Conservation (phyloP, 768 basidiomycete species). For the Auriculariales sp. region DNA sequence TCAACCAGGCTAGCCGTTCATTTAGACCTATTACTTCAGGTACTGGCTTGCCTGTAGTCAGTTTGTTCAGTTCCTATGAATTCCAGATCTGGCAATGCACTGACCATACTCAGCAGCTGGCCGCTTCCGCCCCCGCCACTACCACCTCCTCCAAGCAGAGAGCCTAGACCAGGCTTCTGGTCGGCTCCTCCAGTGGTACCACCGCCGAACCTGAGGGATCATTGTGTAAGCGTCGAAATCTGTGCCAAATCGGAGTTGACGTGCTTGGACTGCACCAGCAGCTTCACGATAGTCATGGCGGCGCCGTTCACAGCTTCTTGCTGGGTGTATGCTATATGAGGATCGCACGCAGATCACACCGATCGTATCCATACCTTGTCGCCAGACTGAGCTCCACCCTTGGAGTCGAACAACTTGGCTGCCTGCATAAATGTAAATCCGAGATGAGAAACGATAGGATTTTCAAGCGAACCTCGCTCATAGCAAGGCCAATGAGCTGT, state of each 20-base stretch:
- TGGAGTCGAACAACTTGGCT: slow-evolving; percentile 56
- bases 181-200: slow-evolving; percentile 12
- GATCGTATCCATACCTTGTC: slow-evolving; percentile 36
- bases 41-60: too few species aligned
- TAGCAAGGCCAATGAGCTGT: slow-evolving; percentile 71
- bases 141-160: slow-evolving; percentile 38
- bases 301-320: slow-evolving; percentile 79
- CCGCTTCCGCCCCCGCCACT: slow-evolving; percentile 50
- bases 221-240: too few species aligned
- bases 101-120: slow-evolving; percentile 42
- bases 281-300: slow-evolving; percentile 74
- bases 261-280: slow-evolving; percentile 34
- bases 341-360: too few species aligned
- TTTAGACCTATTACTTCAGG: too few species aligned
- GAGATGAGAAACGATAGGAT: neutral
- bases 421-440: slow-evolving; percentile 17
- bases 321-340: too few species aligned
- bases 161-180: neutral
- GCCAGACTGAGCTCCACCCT: slow-evolving; percentile 47
- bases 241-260: too few species aligned
- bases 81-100: too few species aligned
- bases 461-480: slow-evolving; percentile 41
- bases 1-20: too few species aligned
- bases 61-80: too few species aligned
- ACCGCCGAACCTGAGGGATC: slow-evolving; percentile 25